These are phyloP conservation scores for Phytophthora macrochlamydospora DNA, from an alignment of 352 stramenopile genomes.

Conservation along the genomic window DNA sequence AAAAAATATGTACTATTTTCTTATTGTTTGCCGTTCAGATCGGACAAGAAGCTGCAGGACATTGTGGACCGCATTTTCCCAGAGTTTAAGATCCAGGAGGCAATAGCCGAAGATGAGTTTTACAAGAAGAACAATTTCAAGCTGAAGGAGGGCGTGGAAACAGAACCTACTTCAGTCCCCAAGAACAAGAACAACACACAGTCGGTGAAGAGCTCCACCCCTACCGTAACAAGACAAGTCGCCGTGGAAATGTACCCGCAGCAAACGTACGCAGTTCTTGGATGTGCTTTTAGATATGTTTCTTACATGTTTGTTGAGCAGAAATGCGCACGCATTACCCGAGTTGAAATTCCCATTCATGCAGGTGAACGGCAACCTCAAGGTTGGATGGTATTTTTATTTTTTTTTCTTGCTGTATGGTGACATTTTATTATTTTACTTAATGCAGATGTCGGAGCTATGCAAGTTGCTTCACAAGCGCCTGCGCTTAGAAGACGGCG, in stretches of 20 bases:
- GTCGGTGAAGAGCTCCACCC: neutral
- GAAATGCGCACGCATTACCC: conserved; percentile 33
- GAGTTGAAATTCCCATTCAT: conserved; percentile 52
- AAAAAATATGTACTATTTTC: neutral
- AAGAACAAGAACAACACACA: neutral
- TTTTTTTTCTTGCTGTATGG: neutral
- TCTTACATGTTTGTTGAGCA: conserved; percentile 1
- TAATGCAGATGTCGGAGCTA: conserved; percentile 61
- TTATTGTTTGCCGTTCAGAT: conserved; percentile 31
- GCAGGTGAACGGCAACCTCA: conserved; percentile 67
- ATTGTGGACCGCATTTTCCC: conserved; percentile 81
- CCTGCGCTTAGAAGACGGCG: conserved; percentile 32
- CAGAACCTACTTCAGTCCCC: neutral
- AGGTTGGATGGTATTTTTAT: conserved; percentile 28
- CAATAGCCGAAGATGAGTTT: conserved; percentile 55
- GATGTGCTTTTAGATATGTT: neutral
- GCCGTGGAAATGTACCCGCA: conserved; percentile 53
- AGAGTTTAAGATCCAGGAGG: conserved; percentile 59
- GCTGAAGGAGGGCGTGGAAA: conserved; percentile 30
- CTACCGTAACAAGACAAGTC: conserved; percentile 24
- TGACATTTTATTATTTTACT: neutral
- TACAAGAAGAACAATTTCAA: conserved; percentile 68
- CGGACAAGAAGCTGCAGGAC: conserved; percentile 75
- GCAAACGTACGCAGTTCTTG: conserved; percentile 27
- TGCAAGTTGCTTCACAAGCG: conserved; percentile 49